Evolutionary conservation across 2,329 filamentous ascomycete species (phyloP).

Genomic region (Phoma sp.): DNA sequence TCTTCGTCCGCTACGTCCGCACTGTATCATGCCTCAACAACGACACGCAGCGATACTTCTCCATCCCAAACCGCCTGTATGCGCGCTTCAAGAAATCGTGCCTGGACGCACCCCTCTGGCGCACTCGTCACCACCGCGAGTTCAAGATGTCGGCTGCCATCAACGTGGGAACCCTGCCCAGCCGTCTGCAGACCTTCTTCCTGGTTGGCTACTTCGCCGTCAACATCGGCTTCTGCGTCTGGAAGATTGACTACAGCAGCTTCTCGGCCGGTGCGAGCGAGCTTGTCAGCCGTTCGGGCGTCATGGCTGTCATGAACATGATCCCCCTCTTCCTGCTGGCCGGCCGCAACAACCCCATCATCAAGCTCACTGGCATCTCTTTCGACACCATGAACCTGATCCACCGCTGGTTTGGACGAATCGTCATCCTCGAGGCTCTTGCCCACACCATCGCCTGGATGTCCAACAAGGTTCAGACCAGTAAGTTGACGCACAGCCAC

Average conservation of each 20-base stretch:
- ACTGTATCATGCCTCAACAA: constrained; percentile 78
- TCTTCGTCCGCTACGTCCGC: constrained; percentile 71
- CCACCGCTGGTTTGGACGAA: constrained; percentile 80
- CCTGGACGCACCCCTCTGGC: constrained; percentile 56
- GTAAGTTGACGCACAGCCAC: constrained; percentile 27
- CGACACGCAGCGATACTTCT: constrained; percentile 81
- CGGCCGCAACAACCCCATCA: constrained; percentile 79
- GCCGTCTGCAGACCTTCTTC: constrained; percentile 56
- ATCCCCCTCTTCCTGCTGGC: constrained; percentile 76
- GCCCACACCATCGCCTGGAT: constrained; percentile 70
- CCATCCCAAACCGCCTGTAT: constrained; percentile 61
- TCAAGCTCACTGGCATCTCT: constrained; percentile 72
- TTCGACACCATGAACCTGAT: constrained; percentile 85
- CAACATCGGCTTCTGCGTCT: constrained; percentile 55
- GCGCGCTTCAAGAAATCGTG: constrained; percentile 55
- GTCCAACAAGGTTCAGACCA: constrained; percentile 49
- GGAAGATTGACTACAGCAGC: constrained; percentile 68
- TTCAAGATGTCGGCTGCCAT: constrained; percentile 58
- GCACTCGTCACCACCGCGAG: constrained; percentile 58
- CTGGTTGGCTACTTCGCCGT: constrained; percentile 57
- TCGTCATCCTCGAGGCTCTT: constrained; percentile 73
- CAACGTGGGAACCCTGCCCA: constrained; percentile 58
- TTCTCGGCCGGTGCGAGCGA: constrained; percentile 75
- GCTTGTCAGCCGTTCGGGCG: constrained; percentile 70
- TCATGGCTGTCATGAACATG: constrained; percentile 78